These are phyloP conservation scores for Fagus sylvatica DNA, from an alignment of 306 rosid species.

Conservation along the genomic window DNA sequence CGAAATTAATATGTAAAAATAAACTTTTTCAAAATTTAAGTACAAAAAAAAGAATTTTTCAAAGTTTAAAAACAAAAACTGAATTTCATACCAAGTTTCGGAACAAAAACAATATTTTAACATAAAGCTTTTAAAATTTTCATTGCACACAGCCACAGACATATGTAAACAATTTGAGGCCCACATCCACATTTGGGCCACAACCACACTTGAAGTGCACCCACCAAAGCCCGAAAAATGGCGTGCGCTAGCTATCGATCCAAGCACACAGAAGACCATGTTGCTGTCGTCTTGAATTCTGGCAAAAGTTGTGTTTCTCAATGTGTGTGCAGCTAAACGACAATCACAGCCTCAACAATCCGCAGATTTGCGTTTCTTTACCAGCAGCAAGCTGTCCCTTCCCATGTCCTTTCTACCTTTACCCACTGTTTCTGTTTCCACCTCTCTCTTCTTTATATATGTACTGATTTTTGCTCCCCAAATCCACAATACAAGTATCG, in stretches of 20 bases:
- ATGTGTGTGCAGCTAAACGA: conserved; percentile 9
- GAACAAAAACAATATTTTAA: no score
- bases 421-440: conserved; percentile 15
- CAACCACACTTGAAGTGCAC: background rate
- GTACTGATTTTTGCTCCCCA: background rate
- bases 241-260: background rate
- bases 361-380: conserved; percentile 12
- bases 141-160: background rate
- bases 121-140: no score
- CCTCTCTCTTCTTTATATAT: background rate
- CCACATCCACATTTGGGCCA: background rate
- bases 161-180: background rate
- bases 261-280: background rate
- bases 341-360: conserved; percentile 6
- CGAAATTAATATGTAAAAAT: no score
- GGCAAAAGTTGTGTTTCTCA: background rate
- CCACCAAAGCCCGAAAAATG: background rate
- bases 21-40: no score
- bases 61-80: no score
- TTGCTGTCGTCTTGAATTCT: background rate
- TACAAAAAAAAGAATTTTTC: no score
- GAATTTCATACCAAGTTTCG: no score
- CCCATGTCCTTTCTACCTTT: background rate
- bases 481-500: background rate
- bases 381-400: background rate